Base-by-base conservation (phyloP, 192 early-diverging fungal species). In the Mycoemilia scoparia region DNA sequence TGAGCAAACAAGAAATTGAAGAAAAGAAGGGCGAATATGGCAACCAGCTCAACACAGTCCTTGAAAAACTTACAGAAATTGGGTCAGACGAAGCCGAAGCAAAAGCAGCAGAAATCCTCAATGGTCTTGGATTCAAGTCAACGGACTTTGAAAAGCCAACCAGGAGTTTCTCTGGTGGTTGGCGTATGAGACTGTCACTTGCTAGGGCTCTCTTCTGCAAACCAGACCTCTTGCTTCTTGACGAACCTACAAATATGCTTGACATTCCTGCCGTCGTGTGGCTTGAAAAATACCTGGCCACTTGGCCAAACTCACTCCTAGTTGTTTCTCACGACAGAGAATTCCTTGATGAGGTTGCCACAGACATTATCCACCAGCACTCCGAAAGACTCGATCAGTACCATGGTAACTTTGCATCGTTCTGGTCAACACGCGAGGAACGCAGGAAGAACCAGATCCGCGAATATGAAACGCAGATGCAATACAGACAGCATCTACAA, bases 281-380 rank as follows among this genome's bases (percentile, higher is more conserved):
- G 89, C 69, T 99, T 7, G 91, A 96, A 55, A 76, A 73, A 37
- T 99, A 96, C 42, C 68, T 99, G 38, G 70, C 79, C 54, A 77
- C 71, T 1, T 93, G 89, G 87, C 63, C 70, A 22, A 86, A 83
- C 32, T 92, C 91, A 1, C 51, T 99, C 28, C 67, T 96, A 29
- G 82, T 96, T 13, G 95, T 99, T 21, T 93, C 88, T 32, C 95
- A 98, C 84, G 95, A 98, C 62, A 59, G 93, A 54, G 81, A 79
- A 66, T 98, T 98, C 67, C 62, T 98, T 48, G 95, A 98, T 43
- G 82, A 85, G 34, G 84, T 93, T 4, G 80, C 95, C 0, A 98
- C 95, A 0, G 95, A 98, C 57, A 92, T 98, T 59, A 56, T 93
- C 23, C 84, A 92, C 54, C 77, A 91, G 57, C 88, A 96, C 50